Base-by-base conservation (phyloP, 192 early-diverging fungal genomes). In the Podila verticillata region DNA sequence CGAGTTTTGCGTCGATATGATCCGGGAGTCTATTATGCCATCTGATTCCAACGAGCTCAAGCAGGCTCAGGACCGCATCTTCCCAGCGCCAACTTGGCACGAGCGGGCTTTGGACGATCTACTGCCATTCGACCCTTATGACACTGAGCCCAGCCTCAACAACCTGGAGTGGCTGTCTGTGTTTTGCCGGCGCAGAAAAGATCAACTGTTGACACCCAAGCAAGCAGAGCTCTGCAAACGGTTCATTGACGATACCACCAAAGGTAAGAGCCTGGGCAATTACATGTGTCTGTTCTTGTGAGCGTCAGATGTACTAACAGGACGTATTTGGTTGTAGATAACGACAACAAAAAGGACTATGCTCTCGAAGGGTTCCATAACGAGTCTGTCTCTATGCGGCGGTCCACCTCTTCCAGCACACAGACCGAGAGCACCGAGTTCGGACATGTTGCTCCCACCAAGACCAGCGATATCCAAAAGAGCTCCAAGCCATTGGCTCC, bases 1-100 rank as follows among this genome's bases (percentile, higher is more conserved):
- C 51, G 51, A 54, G n/a, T 54, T 54, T 54, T 24, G 51, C 51
- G 10, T 54, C 24, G 22, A 54, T n/a, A 54, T 54, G 51, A 54
- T 54, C 8, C 51, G 51, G 24, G 51, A 54, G 51, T 54, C 51
- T 22, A 54, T 54, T 26, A 24, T 54, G 51, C 51, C 51, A 24
- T 54, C 24, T 7, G 51, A 54, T 54, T 8, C 51, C 6, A 17
- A n/a, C 20, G 51, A 54, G 20, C 51, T 54, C n/a, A 54, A 54
- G 51, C 20, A 54, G 51, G 51, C 51, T 24, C 24, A 19, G 7
- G 0, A 10, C 51, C 20, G n/a, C 22, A n/a, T 54, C n/a, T 54
- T 24, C 24, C 51, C 51, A 9, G 51, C 51, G 10, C 24, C 51
- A 24, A 24, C 51, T 7, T 54, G 51, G 51, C 51, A 26, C 1